Base-by-base conservation (phyloP, 495 filamentous ascomycete genomes). In the Hamigera avellanea region DNA sequence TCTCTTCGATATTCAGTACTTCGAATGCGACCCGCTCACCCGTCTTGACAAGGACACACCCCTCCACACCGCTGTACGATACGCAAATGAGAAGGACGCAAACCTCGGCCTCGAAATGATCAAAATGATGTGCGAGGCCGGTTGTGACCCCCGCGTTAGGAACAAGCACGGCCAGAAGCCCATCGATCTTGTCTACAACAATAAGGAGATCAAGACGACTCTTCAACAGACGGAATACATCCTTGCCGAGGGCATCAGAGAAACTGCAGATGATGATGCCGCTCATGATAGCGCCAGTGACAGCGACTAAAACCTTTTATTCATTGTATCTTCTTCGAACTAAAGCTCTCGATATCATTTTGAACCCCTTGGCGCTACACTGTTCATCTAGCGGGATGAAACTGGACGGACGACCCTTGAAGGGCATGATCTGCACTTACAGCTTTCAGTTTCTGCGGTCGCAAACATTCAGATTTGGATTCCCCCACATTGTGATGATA, bases 41-140 rank as follows among this genome's bases (percentile, higher is more conserved):
- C 77, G 78, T 19, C 43, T 75, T 50, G 91, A 96, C 43, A 73
- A 76, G 39, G 87, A 96, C 59, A 95, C 87, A 1, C 88, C 89
- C 6, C 69, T 98, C 25, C 91, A 98, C 68, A 73, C 73, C 48
- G 86, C 86, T 12, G 81, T 98, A 26, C 75, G 82, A 19, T 95
- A 77, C 59, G 77, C 84, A 56, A 95, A 89, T 59, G 60, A 69
- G 3, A 73, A 68, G 19, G 77, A 83, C 48, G 57, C 70, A 40
- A 66, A 75, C 39, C 70, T 77, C 21, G 86, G 81, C 30, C 56
- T 68, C 44, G 68, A 73, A 2, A 72, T 95, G 46, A 75, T 94
- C 42, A 76, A 78, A 40, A 87, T 98, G 74, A 79, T 96, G 72
- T 72, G 93, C 36, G 91, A 98, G 54, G 91, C 91, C 31, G 91